A percentile compares a stretch with the other conserved stretches of the same genome.
These are phyloP conservation scores for Colletotrichum somersetense DNA, from an alignment of 2,329 filamentous ascomycete genomes.

Conservation along the genomic window DNA sequence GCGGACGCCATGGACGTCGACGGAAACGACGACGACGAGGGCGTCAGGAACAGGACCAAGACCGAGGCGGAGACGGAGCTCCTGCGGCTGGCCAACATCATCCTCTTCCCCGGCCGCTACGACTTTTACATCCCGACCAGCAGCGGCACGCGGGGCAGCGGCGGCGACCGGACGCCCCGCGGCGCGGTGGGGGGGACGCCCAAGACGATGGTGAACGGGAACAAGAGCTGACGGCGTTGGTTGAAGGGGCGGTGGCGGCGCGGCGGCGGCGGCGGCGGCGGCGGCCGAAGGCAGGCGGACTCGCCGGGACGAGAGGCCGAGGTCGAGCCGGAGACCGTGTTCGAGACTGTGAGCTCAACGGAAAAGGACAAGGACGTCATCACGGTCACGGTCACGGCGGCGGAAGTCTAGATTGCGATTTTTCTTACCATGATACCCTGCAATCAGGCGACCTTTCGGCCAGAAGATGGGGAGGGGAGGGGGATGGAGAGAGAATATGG, in stretches of 20 bases:
- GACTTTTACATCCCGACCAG: constrained; percentile 42
- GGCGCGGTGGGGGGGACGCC: constrained; percentile 10
- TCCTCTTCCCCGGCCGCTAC: constrained; percentile 61
- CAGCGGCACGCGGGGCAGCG: constrained; percentile 10
- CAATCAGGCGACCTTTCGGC: constrained; percentile 16
- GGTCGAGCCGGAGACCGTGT: not conserved
- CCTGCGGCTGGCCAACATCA: constrained; percentile 67
- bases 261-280: not conserved
- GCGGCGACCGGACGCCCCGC: constrained; percentile 42
- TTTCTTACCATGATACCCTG: constrained; percentile 41
- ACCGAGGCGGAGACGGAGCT: constrained; percentile 64
- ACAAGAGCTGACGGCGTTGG: constrained; percentile 43
- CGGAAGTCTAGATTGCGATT: constrained; percentile 33
- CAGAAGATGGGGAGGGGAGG: not conserved
- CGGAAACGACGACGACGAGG: constrained; percentile 38
- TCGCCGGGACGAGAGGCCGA: constrained; percentile 21
- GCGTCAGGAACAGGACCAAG: constrained; percentile 46
- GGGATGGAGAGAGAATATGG: not conserved
- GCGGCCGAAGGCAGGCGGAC: constrained; percentile 4
- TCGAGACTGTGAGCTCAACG: constrained; percentile 23
- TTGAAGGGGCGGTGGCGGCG: constrained; percentile 44
- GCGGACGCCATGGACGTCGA: constrained; percentile 48
- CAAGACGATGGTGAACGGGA: constrained; percentile 18
- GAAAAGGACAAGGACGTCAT: constrained; percentile 24
- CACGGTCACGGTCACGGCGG: constrained; percentile 39